Base-by-base conservation (phyloP, 805 yeast species). In the Teunomyces panamensis region DNA sequence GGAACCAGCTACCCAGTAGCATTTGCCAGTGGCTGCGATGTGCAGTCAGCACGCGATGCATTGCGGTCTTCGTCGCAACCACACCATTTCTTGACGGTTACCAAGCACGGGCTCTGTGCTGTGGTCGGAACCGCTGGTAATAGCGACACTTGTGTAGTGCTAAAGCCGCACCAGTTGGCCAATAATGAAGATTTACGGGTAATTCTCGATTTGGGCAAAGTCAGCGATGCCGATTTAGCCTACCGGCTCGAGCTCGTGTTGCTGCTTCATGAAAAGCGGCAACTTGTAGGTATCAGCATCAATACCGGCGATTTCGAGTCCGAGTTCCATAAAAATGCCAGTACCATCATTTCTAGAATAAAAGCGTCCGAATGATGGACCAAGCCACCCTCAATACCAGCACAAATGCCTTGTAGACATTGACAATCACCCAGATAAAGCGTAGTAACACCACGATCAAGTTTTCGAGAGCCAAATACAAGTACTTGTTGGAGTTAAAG, bases 371-470 rank as follows among this genome's bases (percentile, higher is more conserved):
- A n/a, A 53, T 29, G 9, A 47, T 35, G 34, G 43, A 42, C 51
- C 53, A 50, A 4, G 48, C 13, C 10, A 67, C 10, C 50, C 45
- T 53, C 6, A 66, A 27, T 2, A 63, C 36, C 6, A 47, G 43
- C 49, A 62, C 63, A 13, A 70, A 28, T 8, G 68, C 42, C 49
- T 79, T 67, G 59, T 75, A 77, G 11, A 76, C 45, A 41, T 75
- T 80, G 35, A 78, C 84, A 6, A 78, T 60, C 3, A 80, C 64
- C 88, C 88, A 83, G n/a, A 80, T 65, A 3, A 74, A 47, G 69
- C 85, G 75, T 26, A 83, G 64, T 3, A 73, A 24, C 1, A 79
- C 53, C 14, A 81, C 85, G 37, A 83, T 81, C 11, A 69, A 42
- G 48, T 77, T 79, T 51, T 83, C 88, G 46, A 81, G 57, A 4